Evolutionary conservation across 805 yeast genomes (phyloP).

Genomic region (Yarrowia deformans): DNA sequence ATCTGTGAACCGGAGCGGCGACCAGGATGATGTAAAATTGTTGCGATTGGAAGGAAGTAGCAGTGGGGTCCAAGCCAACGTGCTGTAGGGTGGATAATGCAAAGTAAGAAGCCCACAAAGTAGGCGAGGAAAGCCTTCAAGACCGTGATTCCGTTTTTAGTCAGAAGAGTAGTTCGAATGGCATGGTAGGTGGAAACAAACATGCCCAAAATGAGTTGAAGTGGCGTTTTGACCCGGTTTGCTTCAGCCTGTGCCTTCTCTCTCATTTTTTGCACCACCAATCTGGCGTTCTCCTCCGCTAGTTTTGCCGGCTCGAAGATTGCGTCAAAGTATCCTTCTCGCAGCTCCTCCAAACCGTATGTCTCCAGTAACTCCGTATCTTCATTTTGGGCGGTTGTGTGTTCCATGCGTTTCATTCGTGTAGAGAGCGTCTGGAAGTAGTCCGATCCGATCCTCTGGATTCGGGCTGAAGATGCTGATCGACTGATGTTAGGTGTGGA

Average conservation of each 20-base stretch:
- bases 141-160: conserved; percentile 33
- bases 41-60: conserved; percentile 55
- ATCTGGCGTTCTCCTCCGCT: conserved; percentile 21
- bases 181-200: conserved; percentile 2
- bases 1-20: conserved; percentile 58
- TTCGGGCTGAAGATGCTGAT: conserved; percentile 7
- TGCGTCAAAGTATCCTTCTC: conserved; percentile 61
- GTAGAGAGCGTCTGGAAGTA: conserved; percentile 33
- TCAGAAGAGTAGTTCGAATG: conserved; percentile 6
- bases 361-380: conserved; percentile 51
- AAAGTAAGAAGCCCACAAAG: conserved; percentile 53
- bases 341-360: conserved; percentile 55
- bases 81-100: conserved; percentile 53
- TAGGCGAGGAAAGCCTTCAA: conserved; percentile 54
- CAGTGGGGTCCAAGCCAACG: conserved; percentile 56
- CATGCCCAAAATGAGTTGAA: conserved; percentile 7
- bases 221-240: neutral
- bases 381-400: conserved; percentile 3
- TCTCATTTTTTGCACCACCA: conserved; percentile 6
- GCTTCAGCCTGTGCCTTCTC: conserved; percentile 8
- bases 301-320: conserved; percentile 47
- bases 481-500: conserved; percentile 27
- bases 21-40: conserved; percentile 57
- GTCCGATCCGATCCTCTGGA: conserved; percentile 27
- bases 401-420: conserved; percentile 25